Percentiles rank a stretch among this genome's conserved stretches.
Evolutionary conservation across 805 yeast species (phyloP).

Genomic region (Nakazawaea wickerhamii): DNA sequence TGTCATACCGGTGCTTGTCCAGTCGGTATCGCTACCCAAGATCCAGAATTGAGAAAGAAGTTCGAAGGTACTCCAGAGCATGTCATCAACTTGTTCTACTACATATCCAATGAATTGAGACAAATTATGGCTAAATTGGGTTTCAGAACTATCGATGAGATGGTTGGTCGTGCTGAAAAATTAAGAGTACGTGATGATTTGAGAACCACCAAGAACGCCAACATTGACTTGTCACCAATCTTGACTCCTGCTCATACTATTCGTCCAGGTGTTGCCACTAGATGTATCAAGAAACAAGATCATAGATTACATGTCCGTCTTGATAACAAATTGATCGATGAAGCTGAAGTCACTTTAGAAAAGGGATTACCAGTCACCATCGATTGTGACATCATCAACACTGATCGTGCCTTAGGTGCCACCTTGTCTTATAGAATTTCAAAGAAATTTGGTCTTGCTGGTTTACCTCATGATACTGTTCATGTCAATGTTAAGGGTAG

Average conservation of each 20-base stretch:
- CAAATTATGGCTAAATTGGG: conserved; percentile 92
- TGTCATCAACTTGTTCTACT: conserved; percentile 95
- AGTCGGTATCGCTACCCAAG: conserved; percentile 98
- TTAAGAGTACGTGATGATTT: conserved; percentile 78
- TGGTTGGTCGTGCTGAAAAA: conserved; percentile 96
- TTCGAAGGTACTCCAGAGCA: conserved; percentile 97
- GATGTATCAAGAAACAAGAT: conserved; percentile 89
- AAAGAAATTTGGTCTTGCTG: conserved; percentile 86
- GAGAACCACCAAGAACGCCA: conserved; percentile 84
- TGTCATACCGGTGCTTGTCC: conserved; percentile 95
- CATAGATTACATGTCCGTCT: conserved; percentile 88
- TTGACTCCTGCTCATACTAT: conserved; percentile 95
- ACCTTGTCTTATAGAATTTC: conserved; percentile 92
- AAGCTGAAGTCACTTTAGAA: conserved; percentile 90
- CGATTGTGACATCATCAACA: conserved; percentile 88
- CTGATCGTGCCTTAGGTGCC: conserved; percentile 95
- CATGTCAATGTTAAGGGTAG: conserved; percentile 89
- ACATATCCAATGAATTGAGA: conserved; percentile 88
- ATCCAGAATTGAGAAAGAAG: conserved; percentile 86
- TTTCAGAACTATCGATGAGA: conserved; percentile 91
- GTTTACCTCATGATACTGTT: conserved; percentile 93
- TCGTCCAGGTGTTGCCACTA: conserved; percentile 95
- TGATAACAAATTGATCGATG: conserved; percentile 94
- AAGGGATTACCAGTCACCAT: conserved; percentile 95
- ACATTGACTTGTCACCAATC: conserved; percentile 87